Evolutionary conservation across 1,284 basidiomycete species (phyloP).

Genomic region (Hypsizygus ulmarius): DNA sequence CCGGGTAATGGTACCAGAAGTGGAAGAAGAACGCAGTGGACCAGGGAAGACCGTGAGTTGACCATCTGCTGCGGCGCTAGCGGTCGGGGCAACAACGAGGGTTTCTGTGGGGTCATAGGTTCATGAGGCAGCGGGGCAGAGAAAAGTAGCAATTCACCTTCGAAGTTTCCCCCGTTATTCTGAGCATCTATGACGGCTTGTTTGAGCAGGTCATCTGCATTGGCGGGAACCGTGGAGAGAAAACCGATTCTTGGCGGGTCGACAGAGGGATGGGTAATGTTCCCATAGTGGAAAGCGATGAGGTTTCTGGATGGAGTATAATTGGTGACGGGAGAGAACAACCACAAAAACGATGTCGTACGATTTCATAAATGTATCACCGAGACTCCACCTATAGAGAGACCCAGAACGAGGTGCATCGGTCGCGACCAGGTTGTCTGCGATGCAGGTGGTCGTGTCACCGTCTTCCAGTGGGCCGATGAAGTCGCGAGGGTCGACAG

Average conservation of each 20-base stretch:
- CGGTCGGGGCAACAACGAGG: constrained; percentile 14
- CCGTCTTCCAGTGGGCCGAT: constrained; percentile 36
- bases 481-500: constrained; percentile 67
- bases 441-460: constrained; percentile 42
- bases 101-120: constrained; percentile 16
- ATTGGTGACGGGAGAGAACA: neutral
- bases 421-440: constrained; percentile 48
- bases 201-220: constrained; percentile 40
- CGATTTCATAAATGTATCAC: constrained; percentile 53
- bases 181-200: constrained; percentile 28
- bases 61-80: constrained; percentile 11
- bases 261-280: constrained; percentile 21
- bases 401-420: constrained; percentile 45
- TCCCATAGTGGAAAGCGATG: constrained; percentile 17
- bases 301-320: constrained; percentile 8
- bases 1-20: constrained; percentile 4
- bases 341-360: constrained; percentile 21
- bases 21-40: neutral
- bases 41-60: constrained; percentile 11
- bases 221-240: constrained; percentile 55
- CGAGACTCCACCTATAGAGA: constrained; percentile 54
- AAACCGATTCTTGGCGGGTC: constrained; percentile 67
- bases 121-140: too few species aligned
- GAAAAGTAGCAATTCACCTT: constrained; percentile 17
- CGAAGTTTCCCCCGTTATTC: constrained; percentile 26